Evolutionary conservation across 805 yeast genomes (phyloP).

Genomic region (Suhomyces sp.): DNA sequence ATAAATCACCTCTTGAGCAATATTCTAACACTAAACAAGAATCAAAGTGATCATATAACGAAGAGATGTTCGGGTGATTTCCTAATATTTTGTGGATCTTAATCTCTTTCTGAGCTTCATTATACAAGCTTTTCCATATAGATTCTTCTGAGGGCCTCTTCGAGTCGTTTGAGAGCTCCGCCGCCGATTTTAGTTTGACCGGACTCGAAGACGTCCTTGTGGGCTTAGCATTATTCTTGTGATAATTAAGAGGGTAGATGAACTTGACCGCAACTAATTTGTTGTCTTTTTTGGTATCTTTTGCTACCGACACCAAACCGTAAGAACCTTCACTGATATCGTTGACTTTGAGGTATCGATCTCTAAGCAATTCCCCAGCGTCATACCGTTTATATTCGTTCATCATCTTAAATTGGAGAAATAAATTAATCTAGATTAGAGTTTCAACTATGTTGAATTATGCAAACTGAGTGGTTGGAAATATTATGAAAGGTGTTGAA

Average conservation of each 20-base stretch:
- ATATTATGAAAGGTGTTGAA: background rate
- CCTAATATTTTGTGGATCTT: slow-evolving; percentile 63
- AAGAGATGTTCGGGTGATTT: slow-evolving; percentile 42
- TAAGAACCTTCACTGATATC: slow-evolving; percentile 90
- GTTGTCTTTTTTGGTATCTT: slow-evolving; percentile 49
- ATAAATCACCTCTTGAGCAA: slow-evolving; percentile 84
- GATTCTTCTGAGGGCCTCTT: slow-evolving; percentile 16
- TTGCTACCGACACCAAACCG: slow-evolving; percentile 86
- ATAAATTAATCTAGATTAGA: background rate
- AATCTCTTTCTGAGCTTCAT: slow-evolving; percentile 69
- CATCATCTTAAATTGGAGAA: slow-evolving; percentile 20
- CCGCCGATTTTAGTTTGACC: slow-evolving; percentile 21
- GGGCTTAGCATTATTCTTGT: slow-evolving; percentile 17
- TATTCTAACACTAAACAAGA: slow-evolving; percentile 65
- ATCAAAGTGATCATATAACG: slow-evolving; percentile 49
- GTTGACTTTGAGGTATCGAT: slow-evolving; percentile 63
- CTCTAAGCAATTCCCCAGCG: slow-evolving; percentile 48
- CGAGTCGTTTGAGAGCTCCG: slow-evolving; percentile 1
- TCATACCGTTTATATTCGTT: slow-evolving; percentile 40
- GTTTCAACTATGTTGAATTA: background rate
- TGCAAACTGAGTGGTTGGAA: background rate
- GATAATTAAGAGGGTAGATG: slow-evolving; percentile 58
- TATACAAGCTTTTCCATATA: slow-evolving; percentile 31
- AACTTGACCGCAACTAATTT: slow-evolving; percentile 81
- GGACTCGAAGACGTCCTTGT: slow-evolving; percentile 35